A percentile compares a stretch with the other conserved stretches of the same genome.
Evolutionary conservation across 2,329 filamentous ascomycete genomes (phyloP).

Genomic region (Ophiostoma ips): DNA sequence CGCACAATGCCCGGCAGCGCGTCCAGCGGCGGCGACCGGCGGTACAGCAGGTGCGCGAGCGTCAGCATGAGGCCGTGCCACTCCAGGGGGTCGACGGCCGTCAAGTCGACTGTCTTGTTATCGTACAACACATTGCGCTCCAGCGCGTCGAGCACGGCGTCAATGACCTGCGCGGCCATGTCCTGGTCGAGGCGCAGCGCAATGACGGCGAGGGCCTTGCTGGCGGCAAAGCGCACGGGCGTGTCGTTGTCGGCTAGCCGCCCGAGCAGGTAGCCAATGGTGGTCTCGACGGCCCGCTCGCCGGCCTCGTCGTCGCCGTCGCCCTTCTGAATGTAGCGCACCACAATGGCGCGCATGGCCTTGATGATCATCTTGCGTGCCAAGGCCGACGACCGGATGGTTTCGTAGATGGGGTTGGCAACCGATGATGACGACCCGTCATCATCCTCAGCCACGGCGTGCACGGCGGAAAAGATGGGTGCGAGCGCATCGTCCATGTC

Average conservation of each 20-base stretch:
- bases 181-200: conserved; percentile 64
- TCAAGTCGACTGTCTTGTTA: conserved; percentile 39
- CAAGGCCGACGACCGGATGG: conserved; percentile 58
- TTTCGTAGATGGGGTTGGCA: conserved; percentile 2
- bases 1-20: conserved; percentile 63
- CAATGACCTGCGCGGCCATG: conserved; percentile 77
- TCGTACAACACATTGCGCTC: conserved; percentile 34
- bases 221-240: conserved; percentile 76
- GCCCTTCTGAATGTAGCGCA: conserved; percentile 33
- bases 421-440: conserved; percentile 8
- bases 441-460: conserved; percentile 40
- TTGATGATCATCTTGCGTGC: conserved; percentile 76
- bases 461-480: conserved; percentile 50
- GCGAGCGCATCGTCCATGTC: conserved; percentile 56
- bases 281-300: conserved; percentile 67
- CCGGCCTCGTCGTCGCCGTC: conserved; percentile 31
- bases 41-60: conserved; percentile 73
- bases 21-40: conserved; percentile 58
- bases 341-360: conserved; percentile 60
- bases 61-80: conserved; percentile 93
- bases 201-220: conserved; percentile 82
- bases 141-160: conserved; percentile 65
- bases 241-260: conserved; percentile 77
- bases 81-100: conserved; percentile 62
- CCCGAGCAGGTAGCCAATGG: conserved; percentile 70